phyloP scores from a whole-genome alignment of 2,329 filamentous ascomycete species.

The Harringtonia aguacate region DNA sequence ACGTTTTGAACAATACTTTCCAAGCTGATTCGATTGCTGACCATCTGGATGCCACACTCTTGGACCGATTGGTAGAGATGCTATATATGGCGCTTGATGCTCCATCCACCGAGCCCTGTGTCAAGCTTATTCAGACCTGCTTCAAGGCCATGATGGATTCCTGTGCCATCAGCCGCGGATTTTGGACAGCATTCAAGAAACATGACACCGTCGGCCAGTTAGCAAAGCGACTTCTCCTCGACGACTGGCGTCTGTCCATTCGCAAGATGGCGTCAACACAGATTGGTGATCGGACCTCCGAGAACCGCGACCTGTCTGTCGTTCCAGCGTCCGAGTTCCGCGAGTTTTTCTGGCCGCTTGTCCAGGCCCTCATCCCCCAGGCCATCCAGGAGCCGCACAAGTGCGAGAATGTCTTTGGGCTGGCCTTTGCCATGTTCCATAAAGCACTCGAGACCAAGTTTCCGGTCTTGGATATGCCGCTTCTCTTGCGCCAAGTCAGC shows the following conservation, averaged over 20 bases:
- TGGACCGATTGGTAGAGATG: constrained; percentile 21
- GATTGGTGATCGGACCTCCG: constrained; percentile 19
- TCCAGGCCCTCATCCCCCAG: constrained; percentile 24
- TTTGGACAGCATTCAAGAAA: constrained; percentile 27
- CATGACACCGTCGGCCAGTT: constrained; percentile 17
- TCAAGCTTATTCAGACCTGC: constrained; percentile 15
- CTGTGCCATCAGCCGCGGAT: constrained; percentile 24
- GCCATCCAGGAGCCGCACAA: constrained; percentile 20
- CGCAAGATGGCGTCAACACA: constrained; percentile 23
- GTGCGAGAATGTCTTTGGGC: constrained; percentile 34
- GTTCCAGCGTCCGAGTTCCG: constrained; percentile 27
- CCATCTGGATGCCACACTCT: constrained; percentile 15
- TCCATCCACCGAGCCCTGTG: constrained; percentile 4
- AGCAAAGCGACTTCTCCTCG: constrained; percentile 24
- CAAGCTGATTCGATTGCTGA: constrained; percentile 10
- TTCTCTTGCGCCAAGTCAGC: constrained; percentile 16
- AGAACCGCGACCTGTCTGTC: constrained; percentile 2
- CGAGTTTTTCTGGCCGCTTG: constrained; percentile 35
- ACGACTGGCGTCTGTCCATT: constrained; percentile 23
- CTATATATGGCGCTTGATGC: constrained; percentile 12
- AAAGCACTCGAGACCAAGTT: constrained; percentile 24
- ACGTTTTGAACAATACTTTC: constrained; percentile 32
- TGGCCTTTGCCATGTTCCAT: constrained; percentile 29
- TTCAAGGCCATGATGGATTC: constrained; percentile 29
- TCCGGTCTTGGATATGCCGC: constrained; percentile 17